Conservation (phyloP, 352 stramenopile genomes). For the Pythium dissotocum region DNA sequence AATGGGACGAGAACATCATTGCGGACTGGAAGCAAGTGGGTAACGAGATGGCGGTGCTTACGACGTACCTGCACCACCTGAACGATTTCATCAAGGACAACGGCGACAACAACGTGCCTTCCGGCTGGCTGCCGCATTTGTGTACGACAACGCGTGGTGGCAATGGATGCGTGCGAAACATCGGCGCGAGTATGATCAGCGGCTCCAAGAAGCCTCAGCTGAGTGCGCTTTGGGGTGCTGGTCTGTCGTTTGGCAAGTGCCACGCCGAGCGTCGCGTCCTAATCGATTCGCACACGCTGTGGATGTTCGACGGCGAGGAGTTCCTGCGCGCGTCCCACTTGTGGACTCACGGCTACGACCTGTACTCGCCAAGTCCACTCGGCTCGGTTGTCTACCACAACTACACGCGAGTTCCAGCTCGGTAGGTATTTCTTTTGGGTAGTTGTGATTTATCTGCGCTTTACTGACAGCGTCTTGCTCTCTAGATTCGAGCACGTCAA, state of each 20-base stretch:
- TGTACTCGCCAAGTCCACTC: constrained; percentile 39
- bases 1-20: constrained; percentile 76
- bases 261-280: constrained; percentile 73
- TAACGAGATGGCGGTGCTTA: constrained; percentile 86
- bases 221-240: constrained; percentile 70
- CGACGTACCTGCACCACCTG: constrained; percentile 82
- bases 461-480: not conserved
- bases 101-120: constrained; percentile 63
- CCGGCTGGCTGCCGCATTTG: constrained; percentile 62
- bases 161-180: constrained; percentile 68
- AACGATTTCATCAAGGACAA: constrained; percentile 82
- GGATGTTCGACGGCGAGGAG: constrained; percentile 50
- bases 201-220: constrained; percentile 74
- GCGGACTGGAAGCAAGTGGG: constrained; percentile 69
- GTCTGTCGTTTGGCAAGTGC: constrained; percentile 85
- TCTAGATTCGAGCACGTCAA: constrained; percentile 38
- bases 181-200: constrained; percentile 81
- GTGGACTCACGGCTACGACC: constrained; percentile 45
- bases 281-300: constrained; percentile 78
- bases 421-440: constrained; percentile 13
- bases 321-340: constrained; percentile 39
- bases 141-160: constrained; percentile 73
- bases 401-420: constrained; percentile 41
- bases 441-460: not conserved
- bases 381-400: constrained; percentile 50